phyloP scores from a whole-genome alignment of 208 protist species.

The Leptomonas seymouri region DNA sequence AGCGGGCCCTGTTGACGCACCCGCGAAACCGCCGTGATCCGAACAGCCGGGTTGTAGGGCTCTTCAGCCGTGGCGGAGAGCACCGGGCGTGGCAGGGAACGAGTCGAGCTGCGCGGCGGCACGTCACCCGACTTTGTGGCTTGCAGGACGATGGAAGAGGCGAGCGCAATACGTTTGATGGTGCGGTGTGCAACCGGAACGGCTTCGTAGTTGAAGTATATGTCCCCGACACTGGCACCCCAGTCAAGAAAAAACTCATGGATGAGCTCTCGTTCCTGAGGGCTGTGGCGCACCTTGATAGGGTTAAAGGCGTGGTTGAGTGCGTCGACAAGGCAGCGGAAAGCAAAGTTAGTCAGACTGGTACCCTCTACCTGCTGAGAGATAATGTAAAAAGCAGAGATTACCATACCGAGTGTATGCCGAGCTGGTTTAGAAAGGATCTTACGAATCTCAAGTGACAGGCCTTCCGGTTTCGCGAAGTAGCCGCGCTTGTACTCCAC shows the following conservation, averaged over 20 bases:
- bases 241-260: constrained; percentile 77
- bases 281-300: constrained; percentile 68
- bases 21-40: neutral
- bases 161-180: constrained; percentile 65
- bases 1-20: neutral
- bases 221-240: constrained; percentile 57
- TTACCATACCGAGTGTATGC: constrained; percentile 81
- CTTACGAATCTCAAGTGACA: constrained; percentile 47
- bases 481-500: constrained; percentile 53
- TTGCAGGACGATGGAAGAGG: constrained; percentile 59
- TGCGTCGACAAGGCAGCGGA: constrained; percentile 63
- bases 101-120: neutral
- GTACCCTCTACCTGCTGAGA: constrained; percentile 35
- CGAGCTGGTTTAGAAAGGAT: constrained; percentile 68
- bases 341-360: constrained; percentile 56
- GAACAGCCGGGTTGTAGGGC: constrained; percentile 12
- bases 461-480: constrained; percentile 35
- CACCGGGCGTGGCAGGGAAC: constrained; percentile 1
- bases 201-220: constrained; percentile 75
- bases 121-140: constrained; percentile 17
- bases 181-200: constrained; percentile 56
- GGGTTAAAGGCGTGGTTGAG: constrained; percentile 83
- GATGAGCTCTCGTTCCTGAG: constrained; percentile 72
- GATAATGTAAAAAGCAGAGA: constrained; percentile 72
- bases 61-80: constrained; percentile 26